Percentiles rank a stretch among this genome's conserved stretches.
phyloP scores from a whole-genome alignment of 2,329 filamentous ascomycete genomes.

The Neobulgaria alba region DNA sequence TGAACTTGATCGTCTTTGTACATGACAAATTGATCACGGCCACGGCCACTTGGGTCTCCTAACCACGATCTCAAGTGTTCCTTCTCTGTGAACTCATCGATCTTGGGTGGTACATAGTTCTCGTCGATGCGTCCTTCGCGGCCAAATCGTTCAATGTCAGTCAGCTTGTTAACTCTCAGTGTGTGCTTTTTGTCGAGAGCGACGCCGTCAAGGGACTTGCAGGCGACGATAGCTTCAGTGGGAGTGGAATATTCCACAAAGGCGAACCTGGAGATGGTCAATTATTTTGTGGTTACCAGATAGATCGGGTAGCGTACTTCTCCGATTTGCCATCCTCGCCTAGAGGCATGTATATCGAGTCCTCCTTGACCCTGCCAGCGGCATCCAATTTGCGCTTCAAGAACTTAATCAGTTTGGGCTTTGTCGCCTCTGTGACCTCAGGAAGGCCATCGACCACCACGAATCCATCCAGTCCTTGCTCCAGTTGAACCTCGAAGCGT shows the following conservation, averaged over 20 bases:
- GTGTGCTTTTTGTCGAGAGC: constrained; percentile 96
- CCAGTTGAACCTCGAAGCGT: constrained; percentile 90
- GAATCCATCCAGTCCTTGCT: constrained; percentile 93
- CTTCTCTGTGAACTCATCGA: constrained; percentile 81
- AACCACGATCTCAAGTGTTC: constrained; percentile 94
- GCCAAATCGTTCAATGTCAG: constrained; percentile 93
- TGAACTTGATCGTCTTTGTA: constrained; percentile 87
- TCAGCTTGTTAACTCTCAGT: constrained; percentile 93
- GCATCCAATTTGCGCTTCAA: constrained; percentile 85
- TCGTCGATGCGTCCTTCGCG: constrained; percentile 90
- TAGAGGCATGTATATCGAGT: constrained; percentile 89
- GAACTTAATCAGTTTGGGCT: constrained; percentile 93
- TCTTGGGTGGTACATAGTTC: constrained; percentile 72
- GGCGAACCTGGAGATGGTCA: constrained; percentile 58
- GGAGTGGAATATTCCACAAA: constrained; percentile 94
- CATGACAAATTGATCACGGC: constrained; percentile 92
- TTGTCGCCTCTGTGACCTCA: constrained; percentile 79
- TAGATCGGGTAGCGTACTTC: constrained; percentile 49
- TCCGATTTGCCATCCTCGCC: constrained; percentile 79
- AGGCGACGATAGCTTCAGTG: constrained; percentile 80
- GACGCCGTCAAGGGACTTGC: constrained; percentile 77
- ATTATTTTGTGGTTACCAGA: neutral
- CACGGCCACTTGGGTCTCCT: constrained; percentile 67
- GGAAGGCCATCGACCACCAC: constrained; percentile 94
- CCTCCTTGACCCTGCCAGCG: constrained; percentile 77